These are phyloP conservation scores for Rhizophagus sp. DNA, from an alignment of 192 early-diverging fungal genomes.

Conservation along the genomic window DNA sequence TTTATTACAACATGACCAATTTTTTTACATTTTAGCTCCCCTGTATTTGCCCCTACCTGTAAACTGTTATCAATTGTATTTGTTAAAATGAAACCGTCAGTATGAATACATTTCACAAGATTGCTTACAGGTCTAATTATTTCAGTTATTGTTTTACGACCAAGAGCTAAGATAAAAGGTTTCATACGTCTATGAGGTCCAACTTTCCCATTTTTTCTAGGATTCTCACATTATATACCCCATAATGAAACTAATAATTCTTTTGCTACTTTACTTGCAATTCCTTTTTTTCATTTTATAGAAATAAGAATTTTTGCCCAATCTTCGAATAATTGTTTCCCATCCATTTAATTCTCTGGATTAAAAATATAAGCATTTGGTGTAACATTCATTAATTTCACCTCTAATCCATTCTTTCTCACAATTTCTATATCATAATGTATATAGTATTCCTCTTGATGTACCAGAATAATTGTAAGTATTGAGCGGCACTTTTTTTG, in stretches of 20 bases:
- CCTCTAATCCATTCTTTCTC: too few species aligned
- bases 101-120: slow-evolving; percentile 14
- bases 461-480: too few species aligned
- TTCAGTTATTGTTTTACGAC: not conserved
- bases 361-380: too few species aligned
- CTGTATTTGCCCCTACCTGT: not conserved
- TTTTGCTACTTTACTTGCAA: too few species aligned
- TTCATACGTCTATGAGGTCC: not conserved
- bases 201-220: not conserved
- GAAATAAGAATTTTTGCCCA: too few species aligned
- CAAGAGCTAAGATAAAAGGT: not conserved
- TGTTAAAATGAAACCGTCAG: slow-evolving; percentile 22
- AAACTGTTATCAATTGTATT: not conserved
- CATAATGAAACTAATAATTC: slow-evolving; percentile 8
- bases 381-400: too few species aligned
- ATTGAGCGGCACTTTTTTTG: too few species aligned
- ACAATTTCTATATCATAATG: too few species aligned
- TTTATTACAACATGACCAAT: not conserved
- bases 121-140: not conserved
- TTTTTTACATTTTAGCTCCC: not conserved
- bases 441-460: too few species aligned
- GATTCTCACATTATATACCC: not conserved
- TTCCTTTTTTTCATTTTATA: too few species aligned
- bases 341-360: too few species aligned
- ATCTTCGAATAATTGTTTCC: too few species aligned